Percentiles rank a stretch among this genome's conserved stretches.
These are phyloP conservation scores for Carallia pectinifolia DNA, from an alignment of 345 rosid species.

Conservation along the genomic window DNA sequence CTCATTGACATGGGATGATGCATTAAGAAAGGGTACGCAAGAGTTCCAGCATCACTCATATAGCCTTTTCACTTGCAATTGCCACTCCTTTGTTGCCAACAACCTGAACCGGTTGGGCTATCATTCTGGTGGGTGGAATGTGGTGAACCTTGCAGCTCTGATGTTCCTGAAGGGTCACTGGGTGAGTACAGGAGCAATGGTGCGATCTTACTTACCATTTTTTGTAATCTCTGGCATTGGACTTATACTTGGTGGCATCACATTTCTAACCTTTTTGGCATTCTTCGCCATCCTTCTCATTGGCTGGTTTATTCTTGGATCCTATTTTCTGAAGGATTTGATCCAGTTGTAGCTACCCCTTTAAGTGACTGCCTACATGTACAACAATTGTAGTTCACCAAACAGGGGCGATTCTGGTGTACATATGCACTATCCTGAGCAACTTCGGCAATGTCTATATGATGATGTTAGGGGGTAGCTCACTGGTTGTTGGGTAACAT, in stretches of 20 bases:
- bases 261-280: constrained; percentile 51
- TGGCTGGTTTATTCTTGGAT: constrained; percentile 79
- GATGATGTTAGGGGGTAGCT: no score
- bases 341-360: constrained; percentile 55
- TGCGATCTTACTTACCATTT: constrained; percentile 59
- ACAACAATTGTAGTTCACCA: constrained; percentile 1
- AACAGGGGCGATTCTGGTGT: background rate
- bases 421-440: background rate
- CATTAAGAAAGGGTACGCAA: constrained; percentile 61
- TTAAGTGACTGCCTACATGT: constrained; percentile 2
- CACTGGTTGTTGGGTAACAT: no score
- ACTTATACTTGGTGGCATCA: constrained; percentile 56
- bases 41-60: constrained; percentile 82
- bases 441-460: no score
- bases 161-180: constrained; percentile 73
- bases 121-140: constrained; percentile 75
- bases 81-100: constrained; percentile 94
- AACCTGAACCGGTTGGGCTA: constrained; percentile 76
- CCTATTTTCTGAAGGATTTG: constrained; percentile 68
- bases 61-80: constrained; percentile 88
- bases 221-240: constrained; percentile 50
- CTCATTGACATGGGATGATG: constrained; percentile 65
- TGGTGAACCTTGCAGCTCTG: constrained; percentile 74
- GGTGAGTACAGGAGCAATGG: constrained; percentile 59
- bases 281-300: constrained; percentile 55